Evolutionary conservation across 192 early-diverging fungal genomes (phyloP), one percentile per base, ranked within the genome.

Genomic region (Piromyces sp.): DNA sequence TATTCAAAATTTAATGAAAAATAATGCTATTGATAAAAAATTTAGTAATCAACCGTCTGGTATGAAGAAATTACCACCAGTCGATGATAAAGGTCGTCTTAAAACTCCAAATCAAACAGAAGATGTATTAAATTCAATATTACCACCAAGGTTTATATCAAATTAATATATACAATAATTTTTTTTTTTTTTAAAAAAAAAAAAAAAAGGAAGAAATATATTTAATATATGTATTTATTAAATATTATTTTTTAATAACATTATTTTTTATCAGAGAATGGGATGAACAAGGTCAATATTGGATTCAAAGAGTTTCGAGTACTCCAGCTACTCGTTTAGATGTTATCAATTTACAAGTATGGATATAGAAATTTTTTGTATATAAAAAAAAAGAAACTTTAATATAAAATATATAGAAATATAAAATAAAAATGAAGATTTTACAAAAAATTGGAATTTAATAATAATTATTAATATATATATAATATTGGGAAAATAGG

Each of bases 51-150:
- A 81, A 42, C 83, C 88, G 9, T 84, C 80, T 13, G 86, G 82
- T 26, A 40, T 81, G 17, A 90, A 90, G 38, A 85, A 88, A 83
- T 82, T 91, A 13, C 90, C 90, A 6, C 90, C 90, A 5, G 90
- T 91, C 7, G 90, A 91, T 42, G 89, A 89, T 80, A 91, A 91
- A 82, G 84, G 87, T 28, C 80, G 90, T 26, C 86, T 86, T 26
- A 91, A 90, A 81, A 90, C 90, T 0, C 90, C 90, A 30, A 90
- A 83, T 11, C 88, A 91, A 85, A 91, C 90, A 7, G 90, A 91
- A 78, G 90, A 91, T 80, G 89, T 91, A 81, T 80, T 91, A 58
- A 91, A 91, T 83, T 90, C 89, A 13, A 91, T 91, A 78, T 80
- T 91, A 30, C 90, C 90, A 22, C 90, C 90, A 30, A 82, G 89